Conservation (phyloP, 208 protist species). For the Acanthamoeba royreba region DNA sequence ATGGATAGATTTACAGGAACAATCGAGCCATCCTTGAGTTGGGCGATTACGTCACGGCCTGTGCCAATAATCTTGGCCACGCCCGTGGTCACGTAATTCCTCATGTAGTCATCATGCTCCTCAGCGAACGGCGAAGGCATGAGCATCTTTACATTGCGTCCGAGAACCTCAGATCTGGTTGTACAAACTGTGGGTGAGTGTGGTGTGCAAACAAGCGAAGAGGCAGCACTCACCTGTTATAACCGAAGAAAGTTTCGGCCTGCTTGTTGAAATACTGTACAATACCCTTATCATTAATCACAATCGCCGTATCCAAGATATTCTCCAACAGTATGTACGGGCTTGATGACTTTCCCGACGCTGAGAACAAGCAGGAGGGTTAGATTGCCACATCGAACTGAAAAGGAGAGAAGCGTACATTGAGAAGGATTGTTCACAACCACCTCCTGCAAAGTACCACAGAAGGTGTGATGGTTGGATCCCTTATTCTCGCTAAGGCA, state of each 20-base stretch:
- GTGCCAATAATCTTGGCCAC: constrained; percentile 23
- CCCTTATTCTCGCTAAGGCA: constrained; percentile 21
- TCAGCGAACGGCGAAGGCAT: constrained; percentile 1
- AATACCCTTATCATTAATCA: not conserved
- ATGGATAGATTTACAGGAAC: constrained; percentile 1
- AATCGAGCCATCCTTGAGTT: constrained; percentile 19
- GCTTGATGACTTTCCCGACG: too few species aligned
- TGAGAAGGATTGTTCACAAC: not conserved
- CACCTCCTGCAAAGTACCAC: not conserved
- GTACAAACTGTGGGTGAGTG: too few species aligned
- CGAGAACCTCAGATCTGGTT: not conserved
- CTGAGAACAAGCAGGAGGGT: too few species aligned
- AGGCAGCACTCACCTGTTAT: too few species aligned
- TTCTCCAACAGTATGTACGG: constrained; percentile 18
- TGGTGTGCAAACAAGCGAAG: too few species aligned
- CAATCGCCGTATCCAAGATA: not conserved
- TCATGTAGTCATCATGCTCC: constrained; percentile 27
- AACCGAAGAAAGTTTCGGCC: constrained; percentile 14
- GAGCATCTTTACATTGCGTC: constrained; percentile 30
- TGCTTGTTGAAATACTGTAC: constrained; percentile 17
- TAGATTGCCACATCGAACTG: too few species aligned
- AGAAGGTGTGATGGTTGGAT: not conserved
- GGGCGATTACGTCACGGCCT: not conserved
- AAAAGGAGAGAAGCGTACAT: not conserved
- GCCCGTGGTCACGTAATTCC: constrained; percentile 32